Evolutionary conservation across 2,329 filamentous ascomycete genomes (phyloP).

Genomic region (Anthostomella pinea): DNA sequence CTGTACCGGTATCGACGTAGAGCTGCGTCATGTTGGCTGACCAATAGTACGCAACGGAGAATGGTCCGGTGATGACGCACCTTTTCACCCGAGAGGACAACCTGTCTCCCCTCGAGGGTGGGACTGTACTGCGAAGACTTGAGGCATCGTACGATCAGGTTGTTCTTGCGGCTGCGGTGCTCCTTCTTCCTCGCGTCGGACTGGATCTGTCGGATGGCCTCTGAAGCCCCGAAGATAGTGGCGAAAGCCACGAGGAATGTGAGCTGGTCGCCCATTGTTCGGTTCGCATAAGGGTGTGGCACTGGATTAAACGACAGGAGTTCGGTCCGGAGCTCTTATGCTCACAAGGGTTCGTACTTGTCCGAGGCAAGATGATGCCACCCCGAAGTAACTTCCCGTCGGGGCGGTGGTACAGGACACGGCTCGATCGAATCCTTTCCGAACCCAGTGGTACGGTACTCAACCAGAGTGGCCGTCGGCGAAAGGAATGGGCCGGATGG

Average conservation of each 20-base stretch:
- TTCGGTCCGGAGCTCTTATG: slow-evolving; percentile 11
- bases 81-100: slow-evolving; percentile 44
- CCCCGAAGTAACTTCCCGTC: slow-evolving; percentile 14
- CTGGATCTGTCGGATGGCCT: slow-evolving; percentile 46
- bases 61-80: slow-evolving; percentile 21
- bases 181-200: slow-evolving; percentile 44
- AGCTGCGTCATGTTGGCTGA: slow-evolving; percentile 29
- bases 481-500: slow-evolving; percentile 13
- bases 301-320: slow-evolving; percentile 5
- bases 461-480: slow-evolving; percentile 2
- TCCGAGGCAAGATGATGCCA: slow-evolving; percentile 11
- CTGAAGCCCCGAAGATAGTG: slow-evolving; percentile 44
- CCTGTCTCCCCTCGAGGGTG: slow-evolving; percentile 41
- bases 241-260: slow-evolving; percentile 39
- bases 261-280: slow-evolving; percentile 25
- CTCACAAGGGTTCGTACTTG: slow-evolving; percentile 13
- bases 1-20: slow-evolving; percentile 45
- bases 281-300: slow-evolving; percentile 5
- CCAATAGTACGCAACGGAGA: slow-evolving; percentile 2
- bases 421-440: slow-evolving; percentile 19
- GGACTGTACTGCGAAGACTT: slow-evolving; percentile 44
- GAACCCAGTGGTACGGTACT: slow-evolving; percentile 14
- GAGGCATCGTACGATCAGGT: slow-evolving; percentile 44
- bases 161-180: slow-evolving; percentile 46
- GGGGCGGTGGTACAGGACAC: slow-evolving; percentile 8